phyloP scores from a whole-genome alignment of 2,329 filamentous ascomycete species.

The Fusarium tuaranense region DNA sequence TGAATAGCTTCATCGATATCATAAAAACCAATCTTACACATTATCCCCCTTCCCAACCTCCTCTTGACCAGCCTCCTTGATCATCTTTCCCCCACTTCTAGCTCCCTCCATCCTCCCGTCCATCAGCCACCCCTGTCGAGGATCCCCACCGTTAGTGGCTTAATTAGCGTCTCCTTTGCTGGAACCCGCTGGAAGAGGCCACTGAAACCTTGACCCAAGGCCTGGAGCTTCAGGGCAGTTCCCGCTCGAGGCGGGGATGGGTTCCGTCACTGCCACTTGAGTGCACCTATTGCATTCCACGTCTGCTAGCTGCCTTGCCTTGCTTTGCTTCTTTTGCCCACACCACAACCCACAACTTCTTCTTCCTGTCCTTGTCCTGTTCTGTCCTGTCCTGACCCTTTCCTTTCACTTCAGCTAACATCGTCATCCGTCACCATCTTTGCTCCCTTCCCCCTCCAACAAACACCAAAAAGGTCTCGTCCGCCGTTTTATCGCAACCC shows the following conservation, averaged over 20 bases:
- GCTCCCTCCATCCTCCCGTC: conserved; percentile 24
- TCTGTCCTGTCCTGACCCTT: neutral
- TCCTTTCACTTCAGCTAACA: conserved; percentile 11
- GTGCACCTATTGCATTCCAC: conserved; percentile 15
- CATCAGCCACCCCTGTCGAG: conserved; percentile 12
- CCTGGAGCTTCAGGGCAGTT: conserved; percentile 35
- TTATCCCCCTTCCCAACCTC: conserved; percentile 20
- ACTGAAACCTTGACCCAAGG: conserved; percentile 29
- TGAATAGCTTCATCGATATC: neutral
- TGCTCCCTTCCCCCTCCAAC: neutral
- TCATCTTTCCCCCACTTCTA: conserved; percentile 13
- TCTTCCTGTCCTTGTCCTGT: neutral
- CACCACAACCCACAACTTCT: conserved; percentile 29
- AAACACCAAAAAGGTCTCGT: conserved; percentile 7
- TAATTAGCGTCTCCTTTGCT: conserved; percentile 24
- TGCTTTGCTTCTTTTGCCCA: conserved; percentile 28
- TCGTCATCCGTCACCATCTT: conserved; percentile 33
- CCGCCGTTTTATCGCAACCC: conserved; percentile 3
- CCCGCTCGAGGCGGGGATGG: conserved; percentile 28
- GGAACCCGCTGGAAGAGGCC: conserved; percentile 15
- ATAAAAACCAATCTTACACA: conserved; percentile 13
- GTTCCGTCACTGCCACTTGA: conserved; percentile 23
- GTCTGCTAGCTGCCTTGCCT: conserved; percentile 19
- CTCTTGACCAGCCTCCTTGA: conserved; percentile 19
- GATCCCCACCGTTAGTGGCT: conserved; percentile 20